phyloP scores from a whole-genome alignment of 257 asterid species.

The Petunia secreta region DNA sequence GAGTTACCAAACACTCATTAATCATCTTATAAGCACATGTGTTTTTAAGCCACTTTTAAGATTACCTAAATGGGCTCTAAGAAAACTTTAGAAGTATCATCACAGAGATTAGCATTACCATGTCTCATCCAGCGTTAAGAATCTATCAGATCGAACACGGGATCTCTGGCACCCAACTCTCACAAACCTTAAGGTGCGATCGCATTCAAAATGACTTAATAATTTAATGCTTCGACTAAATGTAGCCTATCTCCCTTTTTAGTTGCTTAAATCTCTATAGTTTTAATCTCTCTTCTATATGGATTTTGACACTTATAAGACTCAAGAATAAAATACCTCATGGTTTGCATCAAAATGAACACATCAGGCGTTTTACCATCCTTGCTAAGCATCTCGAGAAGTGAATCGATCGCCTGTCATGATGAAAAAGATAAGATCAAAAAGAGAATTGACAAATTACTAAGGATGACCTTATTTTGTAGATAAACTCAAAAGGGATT shows the following conservation, averaged over 20 bases:
- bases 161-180: neutral
- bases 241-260: neutral
- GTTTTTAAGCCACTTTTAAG: no score
- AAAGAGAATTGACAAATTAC: neutral
- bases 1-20: no score
- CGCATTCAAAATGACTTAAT: neutral
- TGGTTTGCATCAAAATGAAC: slow-evolving; percentile 65
- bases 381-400: slow-evolving; percentile 70
- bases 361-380: slow-evolving; percentile 75
- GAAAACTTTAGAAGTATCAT: neutral
- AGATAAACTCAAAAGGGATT: neutral
- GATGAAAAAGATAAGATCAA: slow-evolving; percentile 33
- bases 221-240: neutral
- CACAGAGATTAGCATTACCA: neutral
- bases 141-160: neutral
- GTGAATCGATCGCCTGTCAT: slow-evolving; percentile 77
- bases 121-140: neutral
- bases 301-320: neutral
- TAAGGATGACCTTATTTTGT: slow-evolving; percentile 4
- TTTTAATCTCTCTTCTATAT: neutral
- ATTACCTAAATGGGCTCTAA: neutral
- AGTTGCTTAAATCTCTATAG: neutral
- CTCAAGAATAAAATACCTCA: slow-evolving; percentile 59
- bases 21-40: no score
- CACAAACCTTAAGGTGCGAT: neutral